phyloP scores from a whole-genome alignment of 495 filamentous ascomycete species.

The Geopyxis carbonaria region DNA sequence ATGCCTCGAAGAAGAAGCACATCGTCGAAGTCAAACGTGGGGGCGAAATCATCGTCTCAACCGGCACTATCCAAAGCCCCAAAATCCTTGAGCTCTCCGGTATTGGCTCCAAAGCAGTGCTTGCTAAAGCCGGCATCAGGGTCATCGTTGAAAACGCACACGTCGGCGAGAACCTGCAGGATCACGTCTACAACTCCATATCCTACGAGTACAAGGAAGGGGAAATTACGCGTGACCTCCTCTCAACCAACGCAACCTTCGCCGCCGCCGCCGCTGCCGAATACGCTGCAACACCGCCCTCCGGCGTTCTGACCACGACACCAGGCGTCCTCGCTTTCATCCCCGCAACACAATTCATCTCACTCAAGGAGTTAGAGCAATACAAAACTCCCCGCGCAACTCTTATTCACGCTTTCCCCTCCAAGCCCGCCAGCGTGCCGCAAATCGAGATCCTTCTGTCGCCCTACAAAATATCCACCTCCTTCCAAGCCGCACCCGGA shows the following conservation, averaged over 20 bases:
- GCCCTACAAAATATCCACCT: constrained; percentile 1
- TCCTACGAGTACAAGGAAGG: background rate
- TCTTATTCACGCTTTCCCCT: background rate
- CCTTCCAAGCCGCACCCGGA: constrained; percentile 11
- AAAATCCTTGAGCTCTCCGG: constrained; percentile 40
- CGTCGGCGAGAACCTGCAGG: constrained; percentile 34
- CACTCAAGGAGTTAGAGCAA: too few relatives aligned
- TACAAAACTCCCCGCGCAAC: background rate
- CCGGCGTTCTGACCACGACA: too few relatives aligned
- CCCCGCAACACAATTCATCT: too few relatives aligned
- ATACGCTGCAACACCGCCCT: background rate
- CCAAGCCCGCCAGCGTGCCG: background rate
- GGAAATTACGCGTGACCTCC: constrained; percentile 8
- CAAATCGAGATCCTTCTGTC: background rate
- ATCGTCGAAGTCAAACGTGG: background rate
- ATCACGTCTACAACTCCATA: constrained; percentile 27
- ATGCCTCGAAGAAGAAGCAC: constrained; percentile 11
- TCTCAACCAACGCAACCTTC: constrained; percentile 17
- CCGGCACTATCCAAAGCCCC: constrained; percentile 33
- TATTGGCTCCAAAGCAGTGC: constrained; percentile 28
- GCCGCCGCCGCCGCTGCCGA: background rate
- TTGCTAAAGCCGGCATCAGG: constrained; percentile 28
- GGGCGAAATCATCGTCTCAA: constrained; percentile 32
- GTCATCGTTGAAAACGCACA: constrained; percentile 31
- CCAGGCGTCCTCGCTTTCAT: too few relatives aligned